Evolutionary conservation across 2,329 filamentous ascomycete species (phyloP).

Genomic region (Aureobasidium sp.): DNA sequence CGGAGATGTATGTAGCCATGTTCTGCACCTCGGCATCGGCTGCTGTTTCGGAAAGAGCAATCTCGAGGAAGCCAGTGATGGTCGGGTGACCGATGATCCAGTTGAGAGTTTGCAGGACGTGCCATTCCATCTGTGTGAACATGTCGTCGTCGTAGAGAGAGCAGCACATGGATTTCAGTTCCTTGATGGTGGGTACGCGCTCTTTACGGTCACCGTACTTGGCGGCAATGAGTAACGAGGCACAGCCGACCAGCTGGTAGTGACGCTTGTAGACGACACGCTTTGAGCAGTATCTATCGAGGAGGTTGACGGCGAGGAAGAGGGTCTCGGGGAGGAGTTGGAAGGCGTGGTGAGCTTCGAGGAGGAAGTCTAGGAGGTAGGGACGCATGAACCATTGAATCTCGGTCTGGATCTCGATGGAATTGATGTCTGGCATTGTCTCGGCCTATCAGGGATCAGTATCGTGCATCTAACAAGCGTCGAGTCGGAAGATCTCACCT

Average conservation of each 20-base stretch:
- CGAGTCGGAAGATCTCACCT: slow-evolving; percentile 45
- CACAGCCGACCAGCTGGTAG: slow-evolving; percentile 95
- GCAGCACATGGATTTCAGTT: slow-evolving; percentile 99
- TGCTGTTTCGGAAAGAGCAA: slow-evolving; percentile 66
- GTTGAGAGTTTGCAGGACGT: slow-evolving; percentile 92
- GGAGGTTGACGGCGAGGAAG: slow-evolving; percentile 90
- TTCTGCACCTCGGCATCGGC: slow-evolving; percentile 85
- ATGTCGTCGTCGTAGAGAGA: slow-evolving; percentile 97
- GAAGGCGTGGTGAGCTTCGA: slow-evolving; percentile 94
- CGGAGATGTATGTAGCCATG: slow-evolving; percentile 88
- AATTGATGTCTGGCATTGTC: slow-evolving; percentile 89
- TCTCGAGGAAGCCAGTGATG: slow-evolving; percentile 84
- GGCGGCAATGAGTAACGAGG: slow-evolving; percentile 87
- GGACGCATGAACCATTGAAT: slow-evolving; percentile 99
- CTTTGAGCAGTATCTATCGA: slow-evolving; percentile 96
- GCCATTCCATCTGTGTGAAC: slow-evolving; percentile 99
- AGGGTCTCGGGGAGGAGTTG: slow-evolving; percentile 88
- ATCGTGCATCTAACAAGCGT: not conserved
- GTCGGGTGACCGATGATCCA: slow-evolving; percentile 96
- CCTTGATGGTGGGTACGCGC: slow-evolving; percentile 90
- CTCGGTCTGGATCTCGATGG: slow-evolving; percentile 98
- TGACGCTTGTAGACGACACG: slow-evolving; percentile 98
- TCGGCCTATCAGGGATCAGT: slow-evolving; percentile 47
- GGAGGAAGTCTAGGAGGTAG: slow-evolving; percentile 94
- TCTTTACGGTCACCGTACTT: slow-evolving; percentile 99